Evolutionary conservation across 1,284 basidiomycete species (phyloP), one percentile per base, ranked within the genome.

Genomic region (Singerocomus inundabilis): DNA sequence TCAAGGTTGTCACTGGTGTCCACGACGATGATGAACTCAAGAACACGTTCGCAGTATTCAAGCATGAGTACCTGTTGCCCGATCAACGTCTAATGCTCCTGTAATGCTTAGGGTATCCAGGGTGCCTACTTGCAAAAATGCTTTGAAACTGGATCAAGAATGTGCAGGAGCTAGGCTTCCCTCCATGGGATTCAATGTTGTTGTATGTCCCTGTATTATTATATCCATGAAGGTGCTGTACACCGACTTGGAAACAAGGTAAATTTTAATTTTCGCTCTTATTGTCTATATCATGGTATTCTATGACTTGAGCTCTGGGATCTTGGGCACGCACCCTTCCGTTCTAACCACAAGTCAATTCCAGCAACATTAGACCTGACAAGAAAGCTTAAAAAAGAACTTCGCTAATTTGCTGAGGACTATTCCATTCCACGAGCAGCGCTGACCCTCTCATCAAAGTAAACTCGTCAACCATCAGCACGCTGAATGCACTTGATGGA

Each of bases 401-500:
- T 21, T 21, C 21, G 21, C 21, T 21, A 21, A 21, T 21, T 21
- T 21, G 21, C 21, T 21, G 21, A 21, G 2, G 21, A 21, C 40
- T 62, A 16, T 60, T 54, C 4, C 59, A 50, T 12, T 37, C 33
- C 9, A 12, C 13, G 28, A n/a, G 26, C 3, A 35, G 15, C 49
- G 12, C 11, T 5, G 38, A 44, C 1, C 36, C 18, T 46, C 16
- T 8, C 10, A 13, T 16, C 3, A 33, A 62, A 0, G 58, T 66
- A 10, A 54, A 58, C 34, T 49, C 74, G 18, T 49, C 57, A 1
- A 45, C 44, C 8, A 39, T 75, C 25, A 67, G 45, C 15, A 59
- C 58, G 5, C 55, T 77, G 25, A 73, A 66, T 26, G 66, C 69
- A 15, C 64, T 76, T 5, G 63, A 58, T 15, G 70, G 72, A 11